Conservation (phyloP, 345 rosid genomes). For the Viola odorata region DNA sequence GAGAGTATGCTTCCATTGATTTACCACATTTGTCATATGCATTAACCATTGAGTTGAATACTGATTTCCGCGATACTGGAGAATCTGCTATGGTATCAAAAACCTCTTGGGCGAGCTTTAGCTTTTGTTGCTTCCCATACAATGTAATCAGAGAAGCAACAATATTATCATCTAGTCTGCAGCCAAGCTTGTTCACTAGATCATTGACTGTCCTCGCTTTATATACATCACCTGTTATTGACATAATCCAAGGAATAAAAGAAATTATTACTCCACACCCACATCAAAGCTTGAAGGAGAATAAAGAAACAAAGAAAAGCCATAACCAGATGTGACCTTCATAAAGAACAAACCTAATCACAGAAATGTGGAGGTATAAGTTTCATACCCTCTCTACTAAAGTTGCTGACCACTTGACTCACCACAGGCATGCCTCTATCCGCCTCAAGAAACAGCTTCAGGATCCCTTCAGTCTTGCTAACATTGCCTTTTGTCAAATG, state of each 20-base stretch:
- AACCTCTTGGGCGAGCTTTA: constrained; percentile 47
- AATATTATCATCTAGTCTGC: constrained; percentile 43
- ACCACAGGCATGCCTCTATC: constrained; percentile 42
- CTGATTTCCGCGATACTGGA: constrained; percentile 32
- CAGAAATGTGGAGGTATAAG: neutral
- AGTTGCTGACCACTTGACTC: constrained; percentile 44
- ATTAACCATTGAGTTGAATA: constrained; percentile 57
- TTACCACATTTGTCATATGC: constrained; percentile 57
- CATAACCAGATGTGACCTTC: neutral
- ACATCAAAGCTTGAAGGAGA: neutral
- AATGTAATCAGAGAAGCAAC: constrained; percentile 45
- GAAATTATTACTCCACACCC: neutral
- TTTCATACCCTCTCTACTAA: constrained; percentile 48
- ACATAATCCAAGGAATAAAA: constrained; percentile 3
- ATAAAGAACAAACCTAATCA: neutral
- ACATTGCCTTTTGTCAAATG: constrained; percentile 33
- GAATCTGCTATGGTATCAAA: constrained; percentile 42
- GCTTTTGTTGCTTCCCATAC: constrained; percentile 48
- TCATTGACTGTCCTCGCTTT: constrained; percentile 40
- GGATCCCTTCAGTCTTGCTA: constrained; percentile 33
- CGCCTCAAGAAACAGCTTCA: constrained; percentile 45
- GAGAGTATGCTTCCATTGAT: constrained; percentile 49
- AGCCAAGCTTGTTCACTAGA: constrained; percentile 39
- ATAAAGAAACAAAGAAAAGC: neutral
- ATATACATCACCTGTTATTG: constrained; percentile 44